These are phyloP conservation scores for Pouteria glomerata DNA, from an alignment of 148 eudicot species.

Conservation along the genomic window DNA sequence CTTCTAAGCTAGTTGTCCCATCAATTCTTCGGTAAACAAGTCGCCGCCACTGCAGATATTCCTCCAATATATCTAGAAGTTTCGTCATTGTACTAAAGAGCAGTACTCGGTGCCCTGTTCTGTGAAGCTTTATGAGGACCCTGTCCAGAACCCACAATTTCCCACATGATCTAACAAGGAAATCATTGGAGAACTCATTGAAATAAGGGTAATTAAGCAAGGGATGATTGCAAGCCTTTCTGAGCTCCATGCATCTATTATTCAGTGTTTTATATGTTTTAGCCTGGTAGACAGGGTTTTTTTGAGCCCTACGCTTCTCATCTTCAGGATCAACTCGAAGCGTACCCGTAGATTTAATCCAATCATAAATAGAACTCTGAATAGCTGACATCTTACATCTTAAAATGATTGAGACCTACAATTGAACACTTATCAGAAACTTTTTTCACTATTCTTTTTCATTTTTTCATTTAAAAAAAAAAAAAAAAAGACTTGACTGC, in stretches of 20 bases:
- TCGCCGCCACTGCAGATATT: conserved; percentile 87
- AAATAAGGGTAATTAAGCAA: conserved; percentile 90
- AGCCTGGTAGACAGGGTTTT: conserved; percentile 65
- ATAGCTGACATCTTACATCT: conserved; percentile 94
- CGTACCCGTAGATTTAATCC: conserved; percentile 96
- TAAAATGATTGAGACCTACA: conserved; percentile 82
- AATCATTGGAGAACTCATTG: conserved; percentile 76
- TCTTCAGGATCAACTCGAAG: conserved; percentile 96
- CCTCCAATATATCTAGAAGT: conserved; percentile 88
- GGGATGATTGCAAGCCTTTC: conserved; percentile 95
- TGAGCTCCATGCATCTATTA: conserved; percentile 97
- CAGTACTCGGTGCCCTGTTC: conserved; percentile 93
- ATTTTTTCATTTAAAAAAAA: not conserved
- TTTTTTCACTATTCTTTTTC: no score
- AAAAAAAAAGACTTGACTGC: conserved; percentile 22
- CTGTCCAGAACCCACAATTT: conserved; percentile 92
- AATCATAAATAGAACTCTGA: conserved; percentile 87
- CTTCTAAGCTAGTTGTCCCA: conserved; percentile 92
- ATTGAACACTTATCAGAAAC: conserved; percentile 27
- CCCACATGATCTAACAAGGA: conserved; percentile 94
- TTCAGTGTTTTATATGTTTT: conserved; percentile 59
- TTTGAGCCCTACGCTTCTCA: conserved; percentile 63
- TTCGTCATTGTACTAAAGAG: conserved; percentile 99
- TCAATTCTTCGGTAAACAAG: conserved; percentile 88
- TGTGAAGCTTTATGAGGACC: conserved; percentile 82